Percentiles rank a stretch among this genome's conserved stretches.
These are phyloP conservation scores for Penicillium verrucosum DNA, from an alignment of 2,329 filamentous ascomycete genomes.

Conservation along the genomic window DNA sequence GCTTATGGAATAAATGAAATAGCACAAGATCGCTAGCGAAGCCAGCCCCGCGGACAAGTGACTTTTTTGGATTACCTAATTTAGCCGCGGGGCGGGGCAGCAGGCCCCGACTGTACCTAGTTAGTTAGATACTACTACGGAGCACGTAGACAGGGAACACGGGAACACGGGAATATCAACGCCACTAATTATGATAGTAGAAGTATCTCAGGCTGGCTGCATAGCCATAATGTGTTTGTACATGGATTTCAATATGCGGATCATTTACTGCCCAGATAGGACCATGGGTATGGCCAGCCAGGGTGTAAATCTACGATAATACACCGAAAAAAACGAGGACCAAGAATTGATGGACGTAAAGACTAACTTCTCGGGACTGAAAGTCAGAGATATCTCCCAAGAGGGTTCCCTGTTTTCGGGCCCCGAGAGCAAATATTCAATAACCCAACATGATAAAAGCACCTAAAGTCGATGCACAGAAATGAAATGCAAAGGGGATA, in stretches of 20 bases:
- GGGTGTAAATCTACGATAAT: background rate
- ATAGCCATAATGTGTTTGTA: background rate
- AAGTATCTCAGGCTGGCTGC: background rate
- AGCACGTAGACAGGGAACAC: background rate
- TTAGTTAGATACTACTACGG: background rate
- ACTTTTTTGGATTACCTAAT: slow-evolving; percentile 5
- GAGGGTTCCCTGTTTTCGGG: background rate
- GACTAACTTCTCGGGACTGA: background rate
- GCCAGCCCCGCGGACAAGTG: background rate
- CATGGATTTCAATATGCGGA: background rate
- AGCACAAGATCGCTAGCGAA: background rate
- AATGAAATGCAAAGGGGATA: slow-evolving; percentile 29
- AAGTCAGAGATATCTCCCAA: background rate
- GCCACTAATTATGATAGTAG: background rate
- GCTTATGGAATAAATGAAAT: background rate
- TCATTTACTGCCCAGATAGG: no score
- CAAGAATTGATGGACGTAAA: background rate
- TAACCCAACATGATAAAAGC: slow-evolving; percentile 14
- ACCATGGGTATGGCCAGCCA: background rate
- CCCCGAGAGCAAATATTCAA: slow-evolving; percentile 2
- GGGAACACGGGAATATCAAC: background rate
- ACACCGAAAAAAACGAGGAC: background rate
- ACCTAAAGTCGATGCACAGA: slow-evolving; percentile 13
- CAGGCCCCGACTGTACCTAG: no score
- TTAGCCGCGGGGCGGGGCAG: slow-evolving; percentile 7